Conservation (phyloP, 2,329 filamentous ascomycete species). For the Fusarium sp. region DNA sequence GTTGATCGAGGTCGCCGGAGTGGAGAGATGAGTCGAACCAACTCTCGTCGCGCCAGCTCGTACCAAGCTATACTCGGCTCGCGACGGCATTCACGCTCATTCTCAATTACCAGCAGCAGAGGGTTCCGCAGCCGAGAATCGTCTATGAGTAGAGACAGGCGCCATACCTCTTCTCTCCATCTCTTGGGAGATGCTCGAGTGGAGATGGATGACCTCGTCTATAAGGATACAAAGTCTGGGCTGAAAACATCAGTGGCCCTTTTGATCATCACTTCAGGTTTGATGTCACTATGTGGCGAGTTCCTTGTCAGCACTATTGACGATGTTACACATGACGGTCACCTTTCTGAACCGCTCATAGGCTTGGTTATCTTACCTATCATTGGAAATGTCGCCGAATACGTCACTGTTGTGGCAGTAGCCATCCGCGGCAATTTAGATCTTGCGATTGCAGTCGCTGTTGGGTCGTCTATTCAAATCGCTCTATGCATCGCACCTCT, state of each 20-base stretch:
- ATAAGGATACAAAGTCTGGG: constrained; percentile 1
- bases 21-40: neutral
- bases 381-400: constrained; percentile 71
- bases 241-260: constrained; percentile 59
- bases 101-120: neutral
- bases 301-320: constrained; percentile 70
- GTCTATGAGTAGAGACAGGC: neutral
- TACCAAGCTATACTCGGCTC: neutral
- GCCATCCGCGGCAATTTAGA: constrained; percentile 71
- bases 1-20: neutral
- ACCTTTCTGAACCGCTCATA: constrained; percentile 68
- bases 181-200: neutral
- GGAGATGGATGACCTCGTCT: constrained; percentile 1
- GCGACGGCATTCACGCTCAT: neutral
- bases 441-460: constrained; percentile 69
- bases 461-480: constrained; percentile 71
- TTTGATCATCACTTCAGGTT: constrained; percentile 63
- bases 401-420: constrained; percentile 69
- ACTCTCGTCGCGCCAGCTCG: neutral
- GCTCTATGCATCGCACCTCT: constrained; percentile 70
- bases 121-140: neutral
- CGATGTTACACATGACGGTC: constrained; percentile 60
- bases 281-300: constrained; percentile 70
- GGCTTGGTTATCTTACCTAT: constrained; percentile 73
- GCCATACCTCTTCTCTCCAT: neutral